Conservation (phyloP, 768 basidiomycete species). For the Collybiopsis confluens region DNA sequence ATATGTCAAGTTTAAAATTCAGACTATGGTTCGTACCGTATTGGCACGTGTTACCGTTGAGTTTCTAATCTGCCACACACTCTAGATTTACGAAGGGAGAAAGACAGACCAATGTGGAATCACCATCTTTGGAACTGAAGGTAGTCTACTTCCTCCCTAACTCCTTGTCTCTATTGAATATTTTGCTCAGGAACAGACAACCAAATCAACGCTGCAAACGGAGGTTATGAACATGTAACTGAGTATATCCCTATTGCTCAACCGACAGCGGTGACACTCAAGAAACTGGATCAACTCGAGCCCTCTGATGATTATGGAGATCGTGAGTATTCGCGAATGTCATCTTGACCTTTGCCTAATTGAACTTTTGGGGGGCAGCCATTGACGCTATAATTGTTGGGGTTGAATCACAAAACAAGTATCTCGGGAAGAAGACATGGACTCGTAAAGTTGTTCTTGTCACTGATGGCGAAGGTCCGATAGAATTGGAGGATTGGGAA, state of each 20-base stretch:
- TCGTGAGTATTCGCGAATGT: conserved; percentile 38
- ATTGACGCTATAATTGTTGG: conserved; percentile 87
- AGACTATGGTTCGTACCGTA: conserved; percentile 70
- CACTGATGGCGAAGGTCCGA: conserved; percentile 79
- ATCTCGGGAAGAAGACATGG: conserved; percentile 77
- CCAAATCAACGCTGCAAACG: conserved; percentile 51
- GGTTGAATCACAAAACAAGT: conserved; percentile 69
- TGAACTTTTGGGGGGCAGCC: conserved; percentile 36
- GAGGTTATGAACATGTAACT: conserved; percentile 70
- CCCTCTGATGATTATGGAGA: conserved; percentile 60
- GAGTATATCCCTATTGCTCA: conserved; percentile 68
- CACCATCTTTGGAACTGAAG: conserved; percentile 79
- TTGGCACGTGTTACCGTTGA: not conserved
- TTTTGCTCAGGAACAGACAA: conserved; percentile 60
- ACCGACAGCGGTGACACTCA: conserved; percentile 62
- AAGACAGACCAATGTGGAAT: conserved; percentile 96
- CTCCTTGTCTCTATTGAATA: conserved; percentile 5
- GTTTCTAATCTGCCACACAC: not conserved
- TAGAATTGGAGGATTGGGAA: conserved; percentile 76
- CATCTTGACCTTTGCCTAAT: not conserved
- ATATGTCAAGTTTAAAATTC: conserved; percentile 85
- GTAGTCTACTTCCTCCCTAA: conserved; percentile 26
- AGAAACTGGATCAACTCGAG: conserved; percentile 56
- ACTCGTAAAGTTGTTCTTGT: conserved; percentile 78
- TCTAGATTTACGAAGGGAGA: conserved; percentile 82